phyloP scores from a whole-genome alignment of 2,329 filamentous ascomycete genomes.

The Domatiomyces globalis region DNA sequence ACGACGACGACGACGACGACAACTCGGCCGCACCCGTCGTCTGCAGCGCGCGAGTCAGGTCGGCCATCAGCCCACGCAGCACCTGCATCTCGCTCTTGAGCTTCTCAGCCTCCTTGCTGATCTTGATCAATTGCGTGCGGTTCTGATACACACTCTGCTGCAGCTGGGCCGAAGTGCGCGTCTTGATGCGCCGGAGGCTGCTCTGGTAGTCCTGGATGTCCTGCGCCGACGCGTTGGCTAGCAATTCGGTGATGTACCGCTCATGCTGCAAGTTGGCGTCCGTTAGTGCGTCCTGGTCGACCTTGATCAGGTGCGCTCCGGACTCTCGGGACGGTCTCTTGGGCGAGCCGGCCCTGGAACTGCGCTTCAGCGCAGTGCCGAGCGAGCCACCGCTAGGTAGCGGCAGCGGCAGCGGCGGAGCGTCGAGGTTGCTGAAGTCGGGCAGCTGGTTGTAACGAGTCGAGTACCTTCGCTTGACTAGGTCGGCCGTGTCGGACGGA shows the following conservation, averaged over 20 bases:
- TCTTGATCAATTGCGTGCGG: slow-evolving; percentile 95
- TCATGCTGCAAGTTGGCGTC: slow-evolving; percentile 70
- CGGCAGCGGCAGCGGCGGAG: slow-evolving; percentile 51
- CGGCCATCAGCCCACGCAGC: slow-evolving; percentile 77
- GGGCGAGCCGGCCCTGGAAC: slow-evolving; percentile 33
- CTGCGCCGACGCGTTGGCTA: slow-evolving; percentile 74
- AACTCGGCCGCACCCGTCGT: slow-evolving; percentile 14
- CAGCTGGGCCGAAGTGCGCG: slow-evolving; percentile 64
- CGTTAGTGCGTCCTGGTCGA: slow-evolving; percentile 64
- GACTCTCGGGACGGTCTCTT: slow-evolving; percentile 38
- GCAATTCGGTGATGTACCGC: slow-evolving; percentile 52
- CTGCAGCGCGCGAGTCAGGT: slow-evolving; percentile 60
- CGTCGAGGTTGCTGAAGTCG: slow-evolving; percentile 51
- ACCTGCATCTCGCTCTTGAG: slow-evolving; percentile 92
- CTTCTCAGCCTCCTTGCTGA: slow-evolving; percentile 97
- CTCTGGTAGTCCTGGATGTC: slow-evolving; percentile 73
- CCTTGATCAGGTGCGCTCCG: slow-evolving; percentile 43
- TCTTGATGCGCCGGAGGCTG: slow-evolving; percentile 61
- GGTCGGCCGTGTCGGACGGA: slow-evolving; percentile 45
- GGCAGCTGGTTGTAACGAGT: slow-evolving; percentile 74
- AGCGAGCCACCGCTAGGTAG: slow-evolving; percentile 32
- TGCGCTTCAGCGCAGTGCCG: slow-evolving; percentile 26
- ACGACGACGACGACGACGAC: slow-evolving; percentile 36
- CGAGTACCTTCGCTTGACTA: slow-evolving; percentile 90
- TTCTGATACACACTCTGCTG: slow-evolving; percentile 97